Percentiles rank a stretch among this genome's conserved stretches.
Evolutionary conservation across 805 yeast species (phyloP).

Genomic region (Diddensiella transvaalensis): DNA sequence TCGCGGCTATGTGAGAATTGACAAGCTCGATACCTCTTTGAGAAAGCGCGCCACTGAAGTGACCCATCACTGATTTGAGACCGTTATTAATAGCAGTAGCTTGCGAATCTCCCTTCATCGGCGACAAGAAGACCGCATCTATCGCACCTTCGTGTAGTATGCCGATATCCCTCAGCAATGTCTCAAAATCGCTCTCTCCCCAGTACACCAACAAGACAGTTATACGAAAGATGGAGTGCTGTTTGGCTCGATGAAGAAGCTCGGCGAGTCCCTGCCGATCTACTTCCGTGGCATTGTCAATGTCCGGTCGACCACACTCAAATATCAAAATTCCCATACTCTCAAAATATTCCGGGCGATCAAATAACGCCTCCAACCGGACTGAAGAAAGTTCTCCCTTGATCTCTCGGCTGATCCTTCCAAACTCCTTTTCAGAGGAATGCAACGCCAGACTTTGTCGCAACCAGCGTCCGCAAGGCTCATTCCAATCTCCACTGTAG

Average conservation of each 20-base stretch:
- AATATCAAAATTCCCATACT: slow-evolving; percentile 44
- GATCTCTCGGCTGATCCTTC: slow-evolving; percentile 32
- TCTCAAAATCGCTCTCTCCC: slow-evolving; percentile 24
- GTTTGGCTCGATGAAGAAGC: slow-evolving; percentile 35
- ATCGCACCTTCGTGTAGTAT: background rate
- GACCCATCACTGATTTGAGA: background rate
- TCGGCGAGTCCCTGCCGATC: slow-evolving; percentile 39
- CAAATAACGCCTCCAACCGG: slow-evolving; percentile 43
- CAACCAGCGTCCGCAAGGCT: slow-evolving; percentile 47
- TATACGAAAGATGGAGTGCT: slow-evolving; percentile 38
- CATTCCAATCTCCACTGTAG: slow-evolving; percentile 48
- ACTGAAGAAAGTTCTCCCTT: slow-evolving; percentile 33
- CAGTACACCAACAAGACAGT: slow-evolving; percentile 43
- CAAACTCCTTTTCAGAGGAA: slow-evolving; percentile 29
- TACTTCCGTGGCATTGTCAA: slow-evolving; percentile 24
- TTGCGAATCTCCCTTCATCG: slow-evolving; percentile 2
- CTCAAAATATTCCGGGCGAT: slow-evolving; percentile 38
- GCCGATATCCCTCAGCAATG: background rate
- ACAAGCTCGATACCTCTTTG: background rate
- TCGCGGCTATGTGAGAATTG: background rate
- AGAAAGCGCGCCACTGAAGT: slow-evolving; percentile 4
- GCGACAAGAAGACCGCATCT: background rate
- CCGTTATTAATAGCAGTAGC: background rate
- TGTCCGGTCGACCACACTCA: slow-evolving; percentile 45
- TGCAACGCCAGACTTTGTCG: slow-evolving; percentile 42